These are phyloP conservation scores for Fragilariopsis cylindrus DNA, from an alignment of 108 stramenopile genomes.

Conservation along the genomic window DNA sequence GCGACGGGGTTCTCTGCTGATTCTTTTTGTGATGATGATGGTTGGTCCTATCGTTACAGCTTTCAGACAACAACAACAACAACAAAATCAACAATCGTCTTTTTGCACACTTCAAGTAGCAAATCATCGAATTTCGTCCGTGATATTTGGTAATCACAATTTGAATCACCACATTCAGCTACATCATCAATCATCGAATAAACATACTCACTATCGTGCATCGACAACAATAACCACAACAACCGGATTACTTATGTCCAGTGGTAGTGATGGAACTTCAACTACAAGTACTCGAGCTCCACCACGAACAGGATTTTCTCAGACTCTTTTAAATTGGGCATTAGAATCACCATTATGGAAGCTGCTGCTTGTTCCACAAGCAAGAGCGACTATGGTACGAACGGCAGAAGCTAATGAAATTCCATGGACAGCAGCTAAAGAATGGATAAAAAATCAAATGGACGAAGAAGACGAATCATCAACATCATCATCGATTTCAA, in stretches of 20 bases:
- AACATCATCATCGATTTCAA: background rate
- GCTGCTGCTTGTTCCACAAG: slow-evolving; percentile 74
- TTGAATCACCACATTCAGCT: too few relatives aligned
- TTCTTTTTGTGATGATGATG: too few relatives aligned
- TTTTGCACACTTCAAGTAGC: too few relatives aligned
- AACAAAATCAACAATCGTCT: too few relatives aligned
- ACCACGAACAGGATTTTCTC: slow-evolving; percentile 63
- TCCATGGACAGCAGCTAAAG: slow-evolving; percentile 53
- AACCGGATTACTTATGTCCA: background rate
- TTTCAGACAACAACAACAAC: too few relatives aligned
- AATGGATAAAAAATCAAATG: slow-evolving; percentile 48
- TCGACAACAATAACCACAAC: background rate
- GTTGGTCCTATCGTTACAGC: too few relatives aligned
- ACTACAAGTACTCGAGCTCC: slow-evolving; percentile 17
- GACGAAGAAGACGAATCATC: background rate
- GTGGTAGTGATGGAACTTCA: background rate
- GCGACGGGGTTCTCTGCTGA: too few relatives aligned
- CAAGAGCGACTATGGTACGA: slow-evolving; percentile 65
- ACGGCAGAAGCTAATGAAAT: slow-evolving; percentile 81
- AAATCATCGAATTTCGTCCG: too few relatives aligned
- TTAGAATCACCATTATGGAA: slow-evolving; percentile 73
- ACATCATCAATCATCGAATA: background rate
- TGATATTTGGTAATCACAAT: too few relatives aligned
- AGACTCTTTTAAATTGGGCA: slow-evolving; percentile 55
- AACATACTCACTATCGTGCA: background rate